These are phyloP conservation scores for Taiwanofungus camphoratus DNA, from an alignment of 1,284 basidiomycete species.

Conservation along the genomic window DNA sequence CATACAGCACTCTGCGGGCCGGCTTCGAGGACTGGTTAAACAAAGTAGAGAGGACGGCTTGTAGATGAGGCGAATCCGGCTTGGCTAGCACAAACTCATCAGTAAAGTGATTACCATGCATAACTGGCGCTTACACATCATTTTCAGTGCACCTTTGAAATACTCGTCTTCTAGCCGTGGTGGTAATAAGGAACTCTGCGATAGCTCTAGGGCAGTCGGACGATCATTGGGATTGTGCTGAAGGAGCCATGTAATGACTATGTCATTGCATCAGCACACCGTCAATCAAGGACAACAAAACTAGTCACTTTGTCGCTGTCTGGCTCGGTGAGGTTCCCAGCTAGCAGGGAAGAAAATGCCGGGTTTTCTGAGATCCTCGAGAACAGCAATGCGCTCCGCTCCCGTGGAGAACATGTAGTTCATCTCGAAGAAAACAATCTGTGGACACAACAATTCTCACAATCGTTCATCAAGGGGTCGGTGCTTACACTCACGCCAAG, in stretches of 20 bases:
- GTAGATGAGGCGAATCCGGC: constrained; percentile 67
- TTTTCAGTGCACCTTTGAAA: constrained; percentile 71
- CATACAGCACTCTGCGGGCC: constrained; percentile 75
- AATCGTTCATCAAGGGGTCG: background rate
- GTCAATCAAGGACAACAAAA: background rate
- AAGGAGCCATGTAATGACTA: constrained; percentile 78
- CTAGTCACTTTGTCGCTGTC: constrained; percentile 63
- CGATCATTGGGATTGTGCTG: constrained; percentile 81
- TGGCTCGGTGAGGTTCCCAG: constrained; percentile 64
- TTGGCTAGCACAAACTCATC: constrained; percentile 41
- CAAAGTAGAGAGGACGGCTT: constrained; percentile 63
- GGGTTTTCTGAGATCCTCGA: constrained; percentile 73
- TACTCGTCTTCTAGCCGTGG: constrained; percentile 78
- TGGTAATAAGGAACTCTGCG: constrained; percentile 75
- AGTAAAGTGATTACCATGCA: constrained; percentile 2
- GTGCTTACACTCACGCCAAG: constrained; percentile 59
- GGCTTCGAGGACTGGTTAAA: constrained; percentile 67
- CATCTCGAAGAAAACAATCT: constrained; percentile 99
- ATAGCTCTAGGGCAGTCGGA: constrained; percentile 81
- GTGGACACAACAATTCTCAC: background rate
- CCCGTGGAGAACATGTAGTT: constrained; percentile 85
- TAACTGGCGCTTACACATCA: constrained; percentile 55
- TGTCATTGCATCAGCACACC: constrained; percentile 9
- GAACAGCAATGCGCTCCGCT: constrained; percentile 80
- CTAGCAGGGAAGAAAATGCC: constrained; percentile 68